Evolutionary conservation across 495 filamentous ascomycete genomes (phyloP).

Genomic region (Neurospora terricola): DNA sequence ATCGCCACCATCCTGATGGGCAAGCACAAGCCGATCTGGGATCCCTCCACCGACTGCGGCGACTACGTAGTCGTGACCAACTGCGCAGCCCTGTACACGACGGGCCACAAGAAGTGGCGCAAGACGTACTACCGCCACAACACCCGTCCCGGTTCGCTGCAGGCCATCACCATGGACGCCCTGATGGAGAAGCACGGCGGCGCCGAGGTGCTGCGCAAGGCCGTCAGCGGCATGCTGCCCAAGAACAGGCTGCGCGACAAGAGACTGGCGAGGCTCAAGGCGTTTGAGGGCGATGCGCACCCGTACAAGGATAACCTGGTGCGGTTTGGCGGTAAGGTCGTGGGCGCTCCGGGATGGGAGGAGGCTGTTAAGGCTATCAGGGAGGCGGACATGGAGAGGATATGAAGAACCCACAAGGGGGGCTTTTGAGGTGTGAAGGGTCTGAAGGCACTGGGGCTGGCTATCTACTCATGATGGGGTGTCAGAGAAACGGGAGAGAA

Average conservation of each 20-base stretch:
- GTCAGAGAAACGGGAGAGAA: neutral
- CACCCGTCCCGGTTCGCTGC: constrained; percentile 77
- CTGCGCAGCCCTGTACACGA: constrained; percentile 77
- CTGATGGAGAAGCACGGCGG: constrained; percentile 93
- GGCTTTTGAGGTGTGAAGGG: neutral
- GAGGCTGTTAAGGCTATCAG: constrained; percentile 31
- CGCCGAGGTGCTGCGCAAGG: constrained; percentile 83
- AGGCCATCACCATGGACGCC: constrained; percentile 84
- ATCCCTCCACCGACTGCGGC: constrained; percentile 93
- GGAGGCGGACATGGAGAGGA: constrained; percentile 28
- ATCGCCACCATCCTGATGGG: constrained; percentile 94
- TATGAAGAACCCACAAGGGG: constrained; percentile 12
- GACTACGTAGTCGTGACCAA: constrained; percentile 94
- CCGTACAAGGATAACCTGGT: constrained; percentile 87
- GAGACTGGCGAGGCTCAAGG: constrained; percentile 82
- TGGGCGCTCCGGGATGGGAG: constrained; percentile 38
- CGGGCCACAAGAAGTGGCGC: constrained; percentile 83
- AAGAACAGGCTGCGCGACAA: constrained; percentile 89
- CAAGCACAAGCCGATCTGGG: constrained; percentile 98
- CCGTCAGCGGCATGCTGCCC: constrained; percentile 92
- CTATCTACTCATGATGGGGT: neutral
- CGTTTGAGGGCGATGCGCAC: constrained; percentile 83
- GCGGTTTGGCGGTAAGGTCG: constrained; percentile 50
- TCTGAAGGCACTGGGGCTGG: neutral
- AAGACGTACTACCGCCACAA: constrained; percentile 94